Conservation (phyloP, 2,329 filamentous ascomycete genomes). For the Penicillium sumatraense region DNA sequence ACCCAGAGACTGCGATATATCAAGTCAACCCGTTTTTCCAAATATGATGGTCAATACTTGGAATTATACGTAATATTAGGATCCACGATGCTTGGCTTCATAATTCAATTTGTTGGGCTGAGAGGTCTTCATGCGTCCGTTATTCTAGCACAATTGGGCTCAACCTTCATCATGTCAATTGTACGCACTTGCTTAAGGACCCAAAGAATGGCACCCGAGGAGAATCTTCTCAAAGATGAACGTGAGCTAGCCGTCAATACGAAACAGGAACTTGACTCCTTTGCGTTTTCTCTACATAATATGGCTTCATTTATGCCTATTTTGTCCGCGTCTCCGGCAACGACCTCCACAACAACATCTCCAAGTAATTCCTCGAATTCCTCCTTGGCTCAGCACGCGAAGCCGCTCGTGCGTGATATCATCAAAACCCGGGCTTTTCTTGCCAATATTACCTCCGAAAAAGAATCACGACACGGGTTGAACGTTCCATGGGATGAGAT, state of each 20-base stretch:
- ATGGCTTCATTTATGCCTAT: constrained; percentile 28
- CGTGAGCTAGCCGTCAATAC: constrained; percentile 26
- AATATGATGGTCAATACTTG: constrained; percentile 15
- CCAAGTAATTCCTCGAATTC: constrained; percentile 10
- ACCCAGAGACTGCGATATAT: constrained; percentile 28
- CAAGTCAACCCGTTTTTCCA: constrained; percentile 30
- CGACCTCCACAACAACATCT: too few relatives aligned
- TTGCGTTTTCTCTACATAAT: constrained; percentile 33
- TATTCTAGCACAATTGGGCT: constrained; percentile 39
- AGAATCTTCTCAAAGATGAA: constrained; percentile 32
- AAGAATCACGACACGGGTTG: not conserved
- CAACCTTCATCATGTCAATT: constrained; percentile 42
- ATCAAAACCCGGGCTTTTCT: constrained; percentile 29
- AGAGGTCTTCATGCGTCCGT: constrained; percentile 44
- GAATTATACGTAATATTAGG: constrained; percentile 29
- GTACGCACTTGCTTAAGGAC: constrained; percentile 41
- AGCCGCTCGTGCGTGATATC: constrained; percentile 8
- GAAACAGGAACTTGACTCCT: constrained; percentile 39
- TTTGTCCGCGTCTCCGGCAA: not conserved
- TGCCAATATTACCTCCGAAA: constrained; percentile 26
- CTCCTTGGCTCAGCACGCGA: accelerated
- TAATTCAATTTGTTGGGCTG: constrained; percentile 46
- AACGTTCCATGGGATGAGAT: constrained; percentile 31
- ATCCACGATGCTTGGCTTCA: constrained; percentile 38
- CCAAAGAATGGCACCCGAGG: constrained; percentile 33